Evolutionary conservation across 208 protist species (phyloP).

Genomic region (Acanthamoeba royreba): DNA sequence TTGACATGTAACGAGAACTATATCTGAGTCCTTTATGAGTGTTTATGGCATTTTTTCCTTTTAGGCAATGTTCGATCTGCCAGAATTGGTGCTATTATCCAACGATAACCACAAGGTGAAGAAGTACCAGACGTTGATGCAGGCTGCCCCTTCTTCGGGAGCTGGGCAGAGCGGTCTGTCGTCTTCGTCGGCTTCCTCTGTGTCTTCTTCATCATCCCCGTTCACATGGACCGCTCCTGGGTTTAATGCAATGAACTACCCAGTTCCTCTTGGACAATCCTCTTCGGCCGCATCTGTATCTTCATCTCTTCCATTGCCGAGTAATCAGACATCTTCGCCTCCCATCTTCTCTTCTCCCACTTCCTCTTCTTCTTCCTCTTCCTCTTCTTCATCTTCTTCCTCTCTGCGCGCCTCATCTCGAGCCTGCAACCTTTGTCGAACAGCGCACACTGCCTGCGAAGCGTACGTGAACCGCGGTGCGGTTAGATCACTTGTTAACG

Average conservation of each 20-base stretch:
- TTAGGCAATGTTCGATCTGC: no score
- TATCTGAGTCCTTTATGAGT: no score
- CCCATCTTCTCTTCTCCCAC: neutral
- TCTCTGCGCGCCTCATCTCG: neutral
- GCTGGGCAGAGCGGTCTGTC: neutral
- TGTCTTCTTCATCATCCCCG: neutral
- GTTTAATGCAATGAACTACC: neutral
- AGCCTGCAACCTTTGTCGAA: neutral
- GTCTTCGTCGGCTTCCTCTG: neutral
- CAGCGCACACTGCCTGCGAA: neutral
- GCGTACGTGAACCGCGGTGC: no score
- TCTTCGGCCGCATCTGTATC: neutral
- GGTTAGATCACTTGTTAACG: no score
- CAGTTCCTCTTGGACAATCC: neutral
- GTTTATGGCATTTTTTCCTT: no score
- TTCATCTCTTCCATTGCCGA: neutral
- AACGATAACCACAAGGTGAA: neutral
- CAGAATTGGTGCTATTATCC: no score
- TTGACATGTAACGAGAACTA: no score
- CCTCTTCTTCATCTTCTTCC: neutral
- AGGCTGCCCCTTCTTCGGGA: neutral
- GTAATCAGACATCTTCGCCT: neutral
- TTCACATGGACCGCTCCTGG: neutral
- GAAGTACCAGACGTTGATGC: neutral
- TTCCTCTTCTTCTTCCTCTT: neutral